A percentile compares a stretch with the other conserved stretches of the same genome.
Evolutionary conservation across 2,329 filamentous ascomycete genomes (phyloP).

Genomic region (Fusarium redolens): DNA sequence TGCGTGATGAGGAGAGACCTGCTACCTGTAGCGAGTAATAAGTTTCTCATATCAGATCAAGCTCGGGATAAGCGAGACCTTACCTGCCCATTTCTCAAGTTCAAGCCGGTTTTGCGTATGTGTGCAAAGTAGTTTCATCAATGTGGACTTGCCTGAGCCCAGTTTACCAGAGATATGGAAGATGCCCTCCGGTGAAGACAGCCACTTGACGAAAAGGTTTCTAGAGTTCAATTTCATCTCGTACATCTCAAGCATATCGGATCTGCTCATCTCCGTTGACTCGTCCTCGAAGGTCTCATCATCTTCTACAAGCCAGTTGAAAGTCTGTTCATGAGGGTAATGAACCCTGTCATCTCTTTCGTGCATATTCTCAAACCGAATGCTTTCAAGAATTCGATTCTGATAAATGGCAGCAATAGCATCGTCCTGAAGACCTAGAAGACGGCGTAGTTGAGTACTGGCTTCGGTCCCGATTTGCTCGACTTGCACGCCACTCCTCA

Average conservation of each 20-base stretch:
- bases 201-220: background rate
- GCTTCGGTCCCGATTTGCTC: background rate
- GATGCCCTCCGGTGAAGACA: background rate
- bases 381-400: background rate
- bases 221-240: background rate
- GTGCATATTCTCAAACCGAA: background rate
- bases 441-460: background rate
- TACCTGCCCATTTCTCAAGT: background rate
- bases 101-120: background rate
- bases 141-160: conserved; percentile 1
- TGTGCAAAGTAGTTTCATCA: background rate
- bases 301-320: background rate
- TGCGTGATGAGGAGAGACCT: background rate
- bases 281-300: background rate
- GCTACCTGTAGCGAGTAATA: background rate
- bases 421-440: background rate
- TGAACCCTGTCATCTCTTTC: background rate
- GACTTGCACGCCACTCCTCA: background rate
- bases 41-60: no score
- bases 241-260: background rate
- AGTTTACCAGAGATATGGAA: background rate
- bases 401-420: background rate
- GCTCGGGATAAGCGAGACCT: background rate
- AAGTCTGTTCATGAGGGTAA: background rate
- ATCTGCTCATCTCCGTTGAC: no score